Evolutionary conservation across 2,329 filamentous ascomycete genomes (phyloP), one percentile per base, ranked within the genome.

Genomic region (Alternaria triticina): DNA sequence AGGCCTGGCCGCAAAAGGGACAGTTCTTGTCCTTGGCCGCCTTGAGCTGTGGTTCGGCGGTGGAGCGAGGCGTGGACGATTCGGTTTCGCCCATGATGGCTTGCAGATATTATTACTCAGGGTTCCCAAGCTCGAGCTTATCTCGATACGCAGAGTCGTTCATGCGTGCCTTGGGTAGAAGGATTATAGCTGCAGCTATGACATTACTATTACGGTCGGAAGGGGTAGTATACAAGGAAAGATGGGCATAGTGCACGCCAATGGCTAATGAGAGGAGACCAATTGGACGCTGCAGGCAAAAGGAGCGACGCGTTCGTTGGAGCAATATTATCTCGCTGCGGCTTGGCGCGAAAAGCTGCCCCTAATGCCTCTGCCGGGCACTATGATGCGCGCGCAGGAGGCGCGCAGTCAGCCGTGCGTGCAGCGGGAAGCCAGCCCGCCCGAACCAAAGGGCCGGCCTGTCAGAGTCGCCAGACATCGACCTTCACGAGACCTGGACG

Each of bases 21-120:
- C 95, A 97, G 68, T 86, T 90, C 77, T 92, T 93, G 83, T 98
- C 94, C 81, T 98, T 98, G 62, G 86, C 81, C 15, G 91, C 86
- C 57, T 82, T 79, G 59, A 80, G 78, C 69, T 70, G 68, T 46
- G 69, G 59, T 50, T 64, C 62, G 33, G 65, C 56, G 5, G 76
- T 73, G 45, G 76, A 73, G 46, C 73, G 67, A 22, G 75, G 71
- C 59, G 79, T 79, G 64, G 83, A 56, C n/a, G 55, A 81, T 55
- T 80, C 77, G 57, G 79, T 77, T 50, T 82, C 80, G 60, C 76
- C 69, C 70, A 73, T 74, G 68, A 23, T 73, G 62, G 51, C 61
- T 45, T 56, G 25, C 46, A 40, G 30, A 15, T 44, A 45, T 50
- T 44, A 45, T 50, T 54, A 47, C 54, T 64, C 63, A 67, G 69